These are phyloP conservation scores for Neophaeococcomyces mojaviensis DNA, from an alignment of 2,329 filamentous ascomycete genomes.

Conservation along the genomic window DNA sequence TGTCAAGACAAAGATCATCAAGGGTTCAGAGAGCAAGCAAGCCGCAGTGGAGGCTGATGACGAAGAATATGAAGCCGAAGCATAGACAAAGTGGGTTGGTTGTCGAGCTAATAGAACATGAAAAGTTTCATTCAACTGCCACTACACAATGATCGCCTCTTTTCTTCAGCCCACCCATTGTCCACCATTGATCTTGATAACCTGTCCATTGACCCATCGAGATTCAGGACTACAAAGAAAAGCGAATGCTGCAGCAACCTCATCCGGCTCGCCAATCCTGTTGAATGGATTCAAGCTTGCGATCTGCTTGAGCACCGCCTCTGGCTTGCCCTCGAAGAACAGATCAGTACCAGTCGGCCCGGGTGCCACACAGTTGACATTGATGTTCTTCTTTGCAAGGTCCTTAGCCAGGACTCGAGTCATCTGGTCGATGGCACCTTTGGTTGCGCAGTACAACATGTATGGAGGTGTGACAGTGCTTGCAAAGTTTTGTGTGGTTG, in stretches of 20 bases:
- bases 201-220: constrained; percentile 43
- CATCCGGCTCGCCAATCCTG: constrained; percentile 42
- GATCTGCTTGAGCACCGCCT: constrained; percentile 39
- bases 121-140: not conserved
- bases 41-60: constrained; percentile 82
- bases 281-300: constrained; percentile 37
- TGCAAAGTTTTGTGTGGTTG: constrained; percentile 35
- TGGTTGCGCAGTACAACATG: constrained; percentile 48
- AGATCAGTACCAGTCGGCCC: constrained; percentile 51
- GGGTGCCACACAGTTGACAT: constrained; percentile 46
- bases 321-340: constrained; percentile 45
- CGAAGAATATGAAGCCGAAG: constrained; percentile 37
- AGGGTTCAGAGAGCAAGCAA: constrained; percentile 53
- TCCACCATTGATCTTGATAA: constrained; percentile 41
- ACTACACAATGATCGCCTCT: not conserved
- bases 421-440: constrained; percentile 56
- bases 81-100: not conserved
- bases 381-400: constrained; percentile 41
- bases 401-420: constrained; percentile 50
- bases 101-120: not conserved
- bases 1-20: constrained; percentile 20
- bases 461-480: constrained; percentile 40
- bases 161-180: constrained; percentile 4
- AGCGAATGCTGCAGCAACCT: constrained; percentile 42
- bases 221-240: constrained; percentile 35